Percentiles rank a stretch among this genome's conserved stretches.
phyloP scores from a whole-genome alignment of 371 early-diverging fungal species.

The Mucor sp. region DNA sequence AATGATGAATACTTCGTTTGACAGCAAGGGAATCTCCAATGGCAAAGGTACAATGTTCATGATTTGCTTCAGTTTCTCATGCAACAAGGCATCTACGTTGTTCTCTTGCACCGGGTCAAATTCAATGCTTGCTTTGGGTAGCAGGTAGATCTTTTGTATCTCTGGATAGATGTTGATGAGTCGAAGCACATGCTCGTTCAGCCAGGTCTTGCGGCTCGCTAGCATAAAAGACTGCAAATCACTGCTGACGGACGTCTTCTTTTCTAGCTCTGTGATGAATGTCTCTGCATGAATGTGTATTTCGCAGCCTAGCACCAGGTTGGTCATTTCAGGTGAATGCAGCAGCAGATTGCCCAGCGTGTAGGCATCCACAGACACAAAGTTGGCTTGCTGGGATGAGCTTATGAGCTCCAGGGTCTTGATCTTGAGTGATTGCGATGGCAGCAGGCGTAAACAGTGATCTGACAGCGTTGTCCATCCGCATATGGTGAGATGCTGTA shows the following conservation, averaged over 20 bases:
- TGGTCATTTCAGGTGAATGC: conserved; percentile 27
- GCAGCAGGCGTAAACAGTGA: conserved; percentile 22
- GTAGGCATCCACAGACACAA: conserved; percentile 33
- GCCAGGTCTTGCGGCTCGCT: conserved; percentile 23
- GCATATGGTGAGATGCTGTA: conserved; percentile 25
- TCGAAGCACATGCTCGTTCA: conserved; percentile 16
- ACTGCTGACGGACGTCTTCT: background rate
- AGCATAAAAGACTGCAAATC: conserved; percentile 10
- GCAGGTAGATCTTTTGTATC: conserved; percentile 10
- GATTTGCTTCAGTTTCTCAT: background rate
- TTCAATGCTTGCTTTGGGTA: background rate
- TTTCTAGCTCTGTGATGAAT: conserved; percentile 25
- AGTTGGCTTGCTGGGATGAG: conserved; percentile 18
- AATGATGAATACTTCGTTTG: background rate
- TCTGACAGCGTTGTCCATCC: conserved; percentile 43
- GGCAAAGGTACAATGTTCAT: background rate
- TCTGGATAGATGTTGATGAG: conserved; percentile 14
- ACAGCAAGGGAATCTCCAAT: background rate
- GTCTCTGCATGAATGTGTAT: conserved; percentile 37
- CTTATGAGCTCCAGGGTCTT: conserved; percentile 23
- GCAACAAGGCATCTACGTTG: background rate
- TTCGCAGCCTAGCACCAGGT: conserved; percentile 24
- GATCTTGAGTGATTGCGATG: conserved; percentile 18
- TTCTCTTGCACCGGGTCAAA: background rate
- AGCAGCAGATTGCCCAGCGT: conserved; percentile 24